These are phyloP conservation scores for Flaveria bidentis DNA, from an alignment of 129 eudicot species.

Conservation along the genomic window DNA sequence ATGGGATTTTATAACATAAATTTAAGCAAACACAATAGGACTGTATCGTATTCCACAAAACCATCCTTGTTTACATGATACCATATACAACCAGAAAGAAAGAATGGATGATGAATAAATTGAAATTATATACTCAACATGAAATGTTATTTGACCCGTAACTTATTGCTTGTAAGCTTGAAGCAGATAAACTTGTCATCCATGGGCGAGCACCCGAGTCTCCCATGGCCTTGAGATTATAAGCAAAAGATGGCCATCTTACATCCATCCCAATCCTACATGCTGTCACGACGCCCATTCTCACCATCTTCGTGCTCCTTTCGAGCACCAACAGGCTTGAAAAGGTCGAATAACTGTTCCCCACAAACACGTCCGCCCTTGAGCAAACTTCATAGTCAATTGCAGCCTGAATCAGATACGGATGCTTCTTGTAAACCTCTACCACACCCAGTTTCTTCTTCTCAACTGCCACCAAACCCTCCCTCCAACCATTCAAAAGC, in stretches of 20 bases:
- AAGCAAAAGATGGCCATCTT: slow-evolving; percentile 95
- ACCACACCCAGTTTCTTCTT: slow-evolving; percentile 72
- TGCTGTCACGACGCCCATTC: slow-evolving; percentile 22
- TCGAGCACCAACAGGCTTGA: slow-evolving; percentile 91
- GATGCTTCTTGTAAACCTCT: slow-evolving; percentile 57
- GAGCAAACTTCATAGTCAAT: slow-evolving; percentile 92
- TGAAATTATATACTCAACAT: slow-evolving; percentile 34
- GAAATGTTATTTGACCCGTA: slow-evolving; percentile 70
- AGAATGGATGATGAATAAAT: background rate
- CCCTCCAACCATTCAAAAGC: slow-evolving; percentile 68
- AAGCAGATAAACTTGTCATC: slow-evolving; percentile 74
- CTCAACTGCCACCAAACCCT: slow-evolving; percentile 68
- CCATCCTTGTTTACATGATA: background rate
- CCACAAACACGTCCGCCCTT: slow-evolving; percentile 79
- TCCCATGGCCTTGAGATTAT: slow-evolving; percentile 43
- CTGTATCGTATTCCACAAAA: background rate
- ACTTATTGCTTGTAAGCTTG: slow-evolving; percentile 69
- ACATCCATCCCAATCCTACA: slow-evolving; percentile 44
- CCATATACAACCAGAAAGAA: background rate
- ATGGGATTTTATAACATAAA: too few relatives aligned
- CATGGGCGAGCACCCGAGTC: slow-evolving; percentile 70
- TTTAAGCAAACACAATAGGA: background rate
- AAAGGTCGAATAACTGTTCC: slow-evolving; percentile 93
- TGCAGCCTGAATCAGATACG: slow-evolving; percentile 84
- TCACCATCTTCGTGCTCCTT: slow-evolving; percentile 58